Evolutionary conservation across 306 rosid species (phyloP), one percentile per base, ranked within the genome.

Genomic region (Quercus robur): DNA sequence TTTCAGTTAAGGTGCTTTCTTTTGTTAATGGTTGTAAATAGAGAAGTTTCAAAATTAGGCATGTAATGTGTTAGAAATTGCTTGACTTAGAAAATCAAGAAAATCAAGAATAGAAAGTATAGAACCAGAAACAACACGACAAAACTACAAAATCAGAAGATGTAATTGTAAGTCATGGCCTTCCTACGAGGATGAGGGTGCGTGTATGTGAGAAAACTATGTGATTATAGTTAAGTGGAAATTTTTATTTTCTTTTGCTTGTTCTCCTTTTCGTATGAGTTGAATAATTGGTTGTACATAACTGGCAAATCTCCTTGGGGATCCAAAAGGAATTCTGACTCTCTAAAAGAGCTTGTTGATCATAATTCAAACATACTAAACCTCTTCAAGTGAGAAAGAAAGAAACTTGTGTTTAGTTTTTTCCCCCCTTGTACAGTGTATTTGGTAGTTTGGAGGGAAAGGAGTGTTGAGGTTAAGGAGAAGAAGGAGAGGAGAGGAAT

Each of bases 1-100:
- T 46, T 17, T 56, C 70, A 66, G 20, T 74, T 31, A 35, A 57
- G 55, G 26, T 77, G 14, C 33, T 31, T 49, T 21, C 77, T 20
- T 23, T 56, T 56, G 33, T 46, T 75, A 8, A 23, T 49, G 75
- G 17, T 61, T 73, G 84, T 73, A 78, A 56, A 78, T 61, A 41
- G 68, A 70, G 55, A 5, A 46, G 52, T 70, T 46, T 23, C 23
- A 19, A 68, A n/a, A 63, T 41, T 26, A 69, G 59, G 79, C 49
- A 46, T 46, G 59, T 18, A 35, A 15, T 51, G 52, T 78, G 44
- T 19, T 56, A 62, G 66, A 25, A 61, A 63, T 81, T 18, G 44
- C 77, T 71, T 41, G 51, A 21, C 35, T 9, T 23, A 4, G 56
- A 63, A 58, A 52, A 21, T 38, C 28, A 70, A 75, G 28, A 68